A percentile compares a stretch with the other conserved stretches of the same genome.
Evolutionary conservation across 2,329 filamentous ascomycete genomes (phyloP).

Genomic region (Dothiorella sarmentorum): DNA sequence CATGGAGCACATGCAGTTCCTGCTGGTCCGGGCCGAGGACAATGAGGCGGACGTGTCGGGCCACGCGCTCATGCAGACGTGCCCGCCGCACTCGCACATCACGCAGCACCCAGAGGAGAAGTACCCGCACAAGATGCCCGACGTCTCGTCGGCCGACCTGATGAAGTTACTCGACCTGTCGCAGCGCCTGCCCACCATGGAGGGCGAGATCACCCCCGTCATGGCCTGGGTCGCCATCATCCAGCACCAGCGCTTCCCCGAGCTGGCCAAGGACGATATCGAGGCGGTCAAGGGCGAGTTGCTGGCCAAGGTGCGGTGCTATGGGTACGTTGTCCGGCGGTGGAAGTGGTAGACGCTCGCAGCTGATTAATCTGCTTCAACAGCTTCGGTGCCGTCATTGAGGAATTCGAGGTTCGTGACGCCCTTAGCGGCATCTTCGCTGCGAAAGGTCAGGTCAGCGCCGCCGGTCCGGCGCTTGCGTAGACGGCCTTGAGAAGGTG

Average conservation of each 20-base stretch:
- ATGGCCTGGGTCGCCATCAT: slow-evolving; percentile 89
- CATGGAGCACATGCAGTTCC: slow-evolving; percentile 83
- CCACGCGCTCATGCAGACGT: slow-evolving; percentile 90
- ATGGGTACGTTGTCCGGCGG: slow-evolving; percentile 72
- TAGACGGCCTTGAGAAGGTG: not conserved
- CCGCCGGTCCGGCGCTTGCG: slow-evolving; percentile 4
- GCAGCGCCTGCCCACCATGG: slow-evolving; percentile 69
- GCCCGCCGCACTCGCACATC: slow-evolving; percentile 68
- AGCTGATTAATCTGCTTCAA: not conserved
- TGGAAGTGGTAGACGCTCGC: not conserved
- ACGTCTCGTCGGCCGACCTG: slow-evolving; percentile 67
- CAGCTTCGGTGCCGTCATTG: slow-evolving; percentile 65
- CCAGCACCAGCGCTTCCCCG: slow-evolving; percentile 56
- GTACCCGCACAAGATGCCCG: slow-evolving; percentile 71
- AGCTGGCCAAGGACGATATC: slow-evolving; percentile 67
- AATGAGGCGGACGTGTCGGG: slow-evolving; percentile 67
- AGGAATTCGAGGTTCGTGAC: slow-evolving; percentile 73
- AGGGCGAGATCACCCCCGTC: slow-evolving; percentile 89
- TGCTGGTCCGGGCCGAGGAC: slow-evolving; percentile 59
- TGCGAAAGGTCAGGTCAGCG: slow-evolving; percentile 42
- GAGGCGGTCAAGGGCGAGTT: slow-evolving; percentile 69
- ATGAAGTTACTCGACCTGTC: slow-evolving; percentile 81
- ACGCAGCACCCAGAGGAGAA: slow-evolving; percentile 52
- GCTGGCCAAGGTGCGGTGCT: slow-evolving; percentile 79
- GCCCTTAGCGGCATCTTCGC: slow-evolving; percentile 70